phyloP scores from a whole-genome alignment of 768 basidiomycete genomes.

The Xanthoconium purpureum region DNA sequence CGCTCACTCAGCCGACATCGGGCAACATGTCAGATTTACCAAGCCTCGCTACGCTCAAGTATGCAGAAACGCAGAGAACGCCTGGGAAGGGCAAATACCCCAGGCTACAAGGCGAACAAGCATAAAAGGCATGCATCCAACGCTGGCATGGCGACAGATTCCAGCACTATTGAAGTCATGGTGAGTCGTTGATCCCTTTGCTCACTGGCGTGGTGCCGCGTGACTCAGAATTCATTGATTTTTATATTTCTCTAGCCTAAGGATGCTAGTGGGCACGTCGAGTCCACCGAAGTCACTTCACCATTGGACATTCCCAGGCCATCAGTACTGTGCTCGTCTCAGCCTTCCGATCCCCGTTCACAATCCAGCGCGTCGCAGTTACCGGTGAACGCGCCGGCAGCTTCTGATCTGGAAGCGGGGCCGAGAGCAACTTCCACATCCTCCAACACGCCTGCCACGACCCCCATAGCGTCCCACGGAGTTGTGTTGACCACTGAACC shows the following conservation, averaged over 20 bases:
- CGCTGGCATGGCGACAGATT: background rate
- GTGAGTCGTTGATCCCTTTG: background rate
- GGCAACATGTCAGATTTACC: background rate
- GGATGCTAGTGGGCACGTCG: no score
- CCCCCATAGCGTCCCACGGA: no score
- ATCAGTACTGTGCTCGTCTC: no score
- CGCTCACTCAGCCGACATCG: background rate
- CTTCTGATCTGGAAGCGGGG: background rate
- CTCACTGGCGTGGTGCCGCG: no score
- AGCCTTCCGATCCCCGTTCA: background rate
- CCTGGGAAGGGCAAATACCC: background rate
- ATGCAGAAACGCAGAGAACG: background rate
- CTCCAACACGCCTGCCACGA: no score
- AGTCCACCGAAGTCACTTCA: no score
- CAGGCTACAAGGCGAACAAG: background rate
- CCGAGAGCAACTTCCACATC: no score
- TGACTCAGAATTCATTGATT: no score
- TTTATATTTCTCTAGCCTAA: no score
- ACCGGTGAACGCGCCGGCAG: background rate
- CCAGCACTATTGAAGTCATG: background rate
- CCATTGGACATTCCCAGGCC: no score
- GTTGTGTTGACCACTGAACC: background rate
- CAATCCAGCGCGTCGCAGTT: no score
- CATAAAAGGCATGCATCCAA: background rate
- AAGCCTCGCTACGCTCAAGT: background rate